A percentile compares a stretch with the other conserved stretches of the same genome.
Conservation (phyloP, 768 basidiomycete species). For the Trametes meyenii region DNA sequence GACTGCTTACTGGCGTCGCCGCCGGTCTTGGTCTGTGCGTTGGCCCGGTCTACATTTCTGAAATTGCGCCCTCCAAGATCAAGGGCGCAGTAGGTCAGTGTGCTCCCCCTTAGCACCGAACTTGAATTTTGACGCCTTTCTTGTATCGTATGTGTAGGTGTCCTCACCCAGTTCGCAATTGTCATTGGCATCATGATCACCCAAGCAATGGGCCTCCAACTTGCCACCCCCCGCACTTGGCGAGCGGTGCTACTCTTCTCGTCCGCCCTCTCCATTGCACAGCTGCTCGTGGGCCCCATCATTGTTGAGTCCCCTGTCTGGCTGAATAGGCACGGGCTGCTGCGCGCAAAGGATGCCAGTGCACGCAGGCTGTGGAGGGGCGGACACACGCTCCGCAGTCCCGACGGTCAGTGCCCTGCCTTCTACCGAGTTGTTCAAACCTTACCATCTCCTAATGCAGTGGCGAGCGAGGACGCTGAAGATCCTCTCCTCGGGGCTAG, state of each 20-base stretch:
- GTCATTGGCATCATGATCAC: constrained; percentile 88
- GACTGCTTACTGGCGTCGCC: constrained; percentile 68
- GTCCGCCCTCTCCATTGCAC: constrained; percentile 52
- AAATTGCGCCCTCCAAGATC: constrained; percentile 78
- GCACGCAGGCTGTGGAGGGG: constrained; percentile 57
- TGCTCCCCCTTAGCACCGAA: neutral
- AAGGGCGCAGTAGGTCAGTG: constrained; percentile 70
- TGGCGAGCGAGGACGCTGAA: constrained; percentile 30
- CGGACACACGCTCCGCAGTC: constrained; percentile 22
- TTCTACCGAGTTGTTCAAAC: neutral
- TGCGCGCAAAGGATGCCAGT: constrained; percentile 51
- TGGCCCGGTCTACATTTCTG: constrained; percentile 83
- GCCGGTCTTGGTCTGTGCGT: constrained; percentile 77
- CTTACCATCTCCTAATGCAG: neutral
- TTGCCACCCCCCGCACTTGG: constrained; percentile 74
- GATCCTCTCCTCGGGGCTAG: constrained; percentile 46
- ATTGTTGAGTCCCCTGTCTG: constrained; percentile 77
- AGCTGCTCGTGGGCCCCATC: constrained; percentile 54
- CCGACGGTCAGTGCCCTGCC: constrained; percentile 15
- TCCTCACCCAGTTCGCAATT: constrained; percentile 80
- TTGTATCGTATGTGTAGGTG: constrained; percentile 46
- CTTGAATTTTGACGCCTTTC: neutral
- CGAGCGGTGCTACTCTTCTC: constrained; percentile 71
- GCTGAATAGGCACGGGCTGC: constrained; percentile 52
- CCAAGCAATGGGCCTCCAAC: constrained; percentile 70